Evolutionary conservation across 805 yeast species (phyloP), one percentile per base, ranked within the genome.

Genomic region (Metschnikowia anglica): DNA sequence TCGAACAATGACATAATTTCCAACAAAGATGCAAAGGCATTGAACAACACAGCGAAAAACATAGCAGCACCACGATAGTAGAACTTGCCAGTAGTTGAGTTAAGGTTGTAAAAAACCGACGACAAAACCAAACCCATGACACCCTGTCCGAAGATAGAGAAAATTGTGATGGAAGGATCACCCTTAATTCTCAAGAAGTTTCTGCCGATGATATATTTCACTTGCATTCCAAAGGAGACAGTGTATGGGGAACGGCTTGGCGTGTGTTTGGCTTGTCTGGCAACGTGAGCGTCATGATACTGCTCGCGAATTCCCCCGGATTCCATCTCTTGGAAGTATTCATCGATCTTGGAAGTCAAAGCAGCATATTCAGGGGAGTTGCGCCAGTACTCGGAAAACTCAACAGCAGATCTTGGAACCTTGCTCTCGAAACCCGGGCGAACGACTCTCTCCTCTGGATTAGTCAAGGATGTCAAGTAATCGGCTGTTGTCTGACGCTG

Each of bases 401-500:
- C 85, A 17, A 62, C 61, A 11, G 85, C 73, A 13, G 80, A 71
- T 43, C 66, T 59, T 18, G 88, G 87, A 15, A 80, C 77, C 43
- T 61, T 68, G 32, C 62, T 60, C 54, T 77, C 80, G 46, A 51
- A 72, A 11, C 83, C 86, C 12, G 70, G 68, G 40, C 59, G 62
- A 18, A 58, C 58, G 12, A 74, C 65, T 66, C 86, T 73, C 46
- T 81, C 85, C 21, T 72, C 73, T 12, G 83, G 85, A 59, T 81
- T 83, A 13, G 88, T 82, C 39, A 81, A 74, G 4, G 85, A 73
- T 13, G 87, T 81, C 55, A 82, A 73, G 57, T 70, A 82, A 58
- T 82, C 88, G 7, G 85, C 79, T 37, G 86, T 80, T 3, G 85
- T 78, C 72, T 79, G 81, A 70, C 87, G 76, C 39, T 70, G 66